Percentiles rank a stretch among this genome's conserved stretches.
phyloP scores from a whole-genome alignment of 139 green algal species.

The Zygnema circumcarinatum region DNA sequence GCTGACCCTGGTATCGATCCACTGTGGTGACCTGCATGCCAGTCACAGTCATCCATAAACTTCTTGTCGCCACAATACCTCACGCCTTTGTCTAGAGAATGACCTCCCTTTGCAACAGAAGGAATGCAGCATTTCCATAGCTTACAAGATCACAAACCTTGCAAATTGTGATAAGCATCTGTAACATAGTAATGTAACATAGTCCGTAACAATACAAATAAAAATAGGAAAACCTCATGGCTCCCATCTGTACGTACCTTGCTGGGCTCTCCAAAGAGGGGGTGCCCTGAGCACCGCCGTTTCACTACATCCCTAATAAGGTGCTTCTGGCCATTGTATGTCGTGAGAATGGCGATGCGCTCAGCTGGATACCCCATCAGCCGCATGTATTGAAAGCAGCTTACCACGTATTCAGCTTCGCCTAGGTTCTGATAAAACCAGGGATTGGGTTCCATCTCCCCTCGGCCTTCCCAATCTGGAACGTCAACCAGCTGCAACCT shows the following conservation, averaged over 20 bases:
- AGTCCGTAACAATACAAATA: too few species aligned
- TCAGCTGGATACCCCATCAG: constrained; percentile 90
- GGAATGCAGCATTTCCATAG: too few species aligned
- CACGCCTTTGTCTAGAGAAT: too few species aligned
- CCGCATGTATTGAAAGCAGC: constrained; percentile 91
- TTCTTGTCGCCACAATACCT: too few species aligned
- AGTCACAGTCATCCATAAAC: neutral
- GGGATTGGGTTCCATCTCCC: constrained; percentile 83
- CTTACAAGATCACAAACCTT: too few species aligned
- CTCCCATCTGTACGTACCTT: constrained; percentile 78
- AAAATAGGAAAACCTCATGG: too few species aligned
- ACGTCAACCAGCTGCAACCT: constrained; percentile 95
- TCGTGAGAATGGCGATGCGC: constrained; percentile 95
- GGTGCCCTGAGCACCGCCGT: constrained; percentile 83
- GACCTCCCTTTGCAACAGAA: too few species aligned
- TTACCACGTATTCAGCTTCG: constrained; percentile 93
- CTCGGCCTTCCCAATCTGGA: constrained; percentile 79
- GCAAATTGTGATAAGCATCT: too few species aligned
- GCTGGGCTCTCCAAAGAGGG: constrained; percentile 81
- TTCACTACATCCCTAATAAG: constrained; percentile 92
- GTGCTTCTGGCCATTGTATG: constrained; percentile 97
- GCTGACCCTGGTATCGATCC: constrained; percentile 98
- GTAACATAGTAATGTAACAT: too few species aligned
- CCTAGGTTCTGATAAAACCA: constrained; percentile 97
- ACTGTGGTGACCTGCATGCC: constrained; percentile 78